Evolutionary conservation across 495 filamentous ascomycete genomes (phyloP).

Genomic region (Tuber magnatum): DNA sequence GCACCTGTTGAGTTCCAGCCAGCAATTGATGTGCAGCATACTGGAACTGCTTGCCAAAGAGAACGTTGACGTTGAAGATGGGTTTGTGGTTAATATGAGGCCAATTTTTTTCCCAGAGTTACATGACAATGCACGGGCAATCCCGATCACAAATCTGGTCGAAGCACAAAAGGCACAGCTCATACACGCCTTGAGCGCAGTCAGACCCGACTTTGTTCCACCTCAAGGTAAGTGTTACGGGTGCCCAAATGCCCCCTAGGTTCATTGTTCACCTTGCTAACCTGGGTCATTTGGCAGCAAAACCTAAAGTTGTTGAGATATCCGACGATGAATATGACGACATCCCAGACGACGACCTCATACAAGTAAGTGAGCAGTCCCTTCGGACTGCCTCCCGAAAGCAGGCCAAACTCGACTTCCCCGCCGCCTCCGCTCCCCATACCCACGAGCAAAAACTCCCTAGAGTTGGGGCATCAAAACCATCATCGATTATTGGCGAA

Average conservation of each 20-base stretch:
- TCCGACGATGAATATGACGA: conserved; percentile 36
- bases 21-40: conserved; percentile 40
- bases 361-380: conserved; percentile 4
- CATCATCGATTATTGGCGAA: conserved; percentile 13
- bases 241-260: neutral
- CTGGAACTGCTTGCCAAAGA: conserved; percentile 38
- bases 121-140: conserved; percentile 21
- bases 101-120: conserved; percentile 26
- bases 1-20: conserved; percentile 38
- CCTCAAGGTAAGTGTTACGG: conserved; percentile 16
- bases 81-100: conserved; percentile 37
- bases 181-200: conserved; percentile 28
- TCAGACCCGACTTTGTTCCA: conserved; percentile 35
- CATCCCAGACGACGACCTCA: conserved; percentile 37
- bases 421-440: conserved; percentile 17
- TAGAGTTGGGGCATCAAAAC: conserved; percentile 13
- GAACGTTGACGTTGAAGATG: conserved; percentile 34
- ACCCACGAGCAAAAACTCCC: conserved; percentile 20
- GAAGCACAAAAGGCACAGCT: conserved; percentile 39
- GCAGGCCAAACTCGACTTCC: conserved; percentile 30
- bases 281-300: conserved; percentile 6
- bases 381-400: conserved; percentile 8
- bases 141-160: conserved; percentile 36
- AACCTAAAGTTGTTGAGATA: conserved; percentile 35
- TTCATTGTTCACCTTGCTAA: conserved; percentile 16